Evolutionary conservation across 306 rosid genomes (phyloP), one percentile per base, ranked within the genome.

Genomic region (Clitoria ternatea): DNA sequence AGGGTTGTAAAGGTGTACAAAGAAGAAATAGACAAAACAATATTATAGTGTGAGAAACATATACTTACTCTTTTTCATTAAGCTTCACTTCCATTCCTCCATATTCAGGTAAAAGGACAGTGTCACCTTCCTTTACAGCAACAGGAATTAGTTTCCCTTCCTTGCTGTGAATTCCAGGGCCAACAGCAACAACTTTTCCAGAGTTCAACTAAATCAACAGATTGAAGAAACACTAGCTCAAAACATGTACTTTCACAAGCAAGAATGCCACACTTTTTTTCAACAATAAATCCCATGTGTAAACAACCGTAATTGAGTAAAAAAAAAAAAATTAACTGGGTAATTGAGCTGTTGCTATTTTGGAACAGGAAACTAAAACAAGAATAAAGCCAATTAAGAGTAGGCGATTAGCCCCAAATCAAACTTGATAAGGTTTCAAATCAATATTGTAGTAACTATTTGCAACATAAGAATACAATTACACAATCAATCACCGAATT

Each of bases 61-160:
- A 68, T 20, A 74, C 83, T 44, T 86, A 86, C 92, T 86, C 87
- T 77, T 85, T 87, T 11, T 89, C 81, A 26, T 83, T 64, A 26
- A 89, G 96, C 83, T 85, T 89, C 68, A 89, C 89, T 70, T 85
- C 86, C 44, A 85, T 73, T 66, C 92, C 92, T 43, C 96, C 92
- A 29, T 83, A 87, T 61, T 89, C 86, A 48, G 90, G 92, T 43
- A 89, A 80, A 26, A 89, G 90, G 59, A 89, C 90, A 14, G 86
- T 83, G 60, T 87, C 92, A 36, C 92, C 90, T 81, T 89, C 90
- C 73, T 89, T 87, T 18, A 89, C 80, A 40, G 77, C 43, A 1
- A 84, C 81, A 10, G 90, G 92, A 36, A 83, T 64, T 33, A 68
- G 9, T 18, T 79, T 79, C 66, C 92, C 92, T 15, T 85, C 92